Evolutionary conservation across 2,329 filamentous ascomycete genomes (phyloP), one percentile per base, ranked within the genome.

Genomic region (Phoma sp.): DNA sequence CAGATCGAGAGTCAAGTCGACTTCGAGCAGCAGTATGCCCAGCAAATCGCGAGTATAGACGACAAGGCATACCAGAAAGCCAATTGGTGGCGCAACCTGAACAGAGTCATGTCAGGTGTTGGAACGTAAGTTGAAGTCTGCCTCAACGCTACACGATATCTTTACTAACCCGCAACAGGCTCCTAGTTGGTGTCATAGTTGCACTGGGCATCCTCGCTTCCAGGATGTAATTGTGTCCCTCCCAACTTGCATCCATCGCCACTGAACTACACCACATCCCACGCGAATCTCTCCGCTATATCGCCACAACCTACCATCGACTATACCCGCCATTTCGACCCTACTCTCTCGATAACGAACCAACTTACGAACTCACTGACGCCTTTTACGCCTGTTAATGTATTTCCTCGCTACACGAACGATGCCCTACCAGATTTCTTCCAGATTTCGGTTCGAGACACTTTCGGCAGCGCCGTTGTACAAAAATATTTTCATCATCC

Each of bases 61-160:
- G 77, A 79, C 61, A 76, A 80, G 42, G 76, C 79, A 29, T 81
- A 79, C 61, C 79, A 85, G 56, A 87, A 85, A 71, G 84, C 85
- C n/a, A 77, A 78, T 18, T 87, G 85, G 85, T 87, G 85, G 85
- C 79, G 85, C 58, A 84, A 81, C 58, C 73, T 87, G 33, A 87
- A 87, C 71, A 80, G 84, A 39, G 80, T 82, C 72, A 86, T 87
- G 84, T 82, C 80, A 56, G 76, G 81, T 25, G 71, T 86, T 40
- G 85, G 85, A 17, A 65, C 84, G 29, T 75, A 49, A 33, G 51
- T 54, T 3, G 17, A 36, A 14, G 4, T 17, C 14, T 18, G 7
- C 2, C 18, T n/a, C 23, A n/a, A 21, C 12, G 2, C 4, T 10
- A 3, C 5, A 17, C 28, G 14, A 34, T 30, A 12, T 42, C 12